Percentiles rank a stretch among this genome's conserved stretches.
Conservation (phyloP, 2,329 filamentous ascomycete genomes). For the Neofusicoccum sp. region DNA sequence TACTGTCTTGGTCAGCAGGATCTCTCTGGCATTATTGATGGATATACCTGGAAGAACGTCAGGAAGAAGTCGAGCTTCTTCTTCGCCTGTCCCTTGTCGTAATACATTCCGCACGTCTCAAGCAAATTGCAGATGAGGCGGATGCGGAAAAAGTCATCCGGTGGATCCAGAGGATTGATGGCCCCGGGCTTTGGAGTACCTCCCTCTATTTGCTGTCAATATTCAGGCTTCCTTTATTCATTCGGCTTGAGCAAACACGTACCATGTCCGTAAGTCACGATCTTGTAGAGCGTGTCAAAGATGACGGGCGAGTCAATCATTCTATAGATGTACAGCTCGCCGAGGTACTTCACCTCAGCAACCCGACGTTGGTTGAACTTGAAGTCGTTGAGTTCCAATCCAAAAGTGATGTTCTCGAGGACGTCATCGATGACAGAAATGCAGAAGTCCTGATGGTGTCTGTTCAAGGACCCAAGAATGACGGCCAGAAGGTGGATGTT, state of each 20-base stretch:
- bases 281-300: conserved; percentile 92
- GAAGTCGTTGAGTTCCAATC: conserved; percentile 95
- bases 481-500: conserved; percentile 94
- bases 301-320: conserved; percentile 95
- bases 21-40: background rate
- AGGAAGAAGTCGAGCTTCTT: conserved; percentile 99
- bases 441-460: conserved; percentile 89
- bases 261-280: conserved; percentile 84
- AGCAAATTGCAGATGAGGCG: conserved; percentile 85
- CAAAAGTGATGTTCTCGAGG: conserved; percentile 83
- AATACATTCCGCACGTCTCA: conserved; percentile 95
- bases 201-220: conserved; percentile 46
- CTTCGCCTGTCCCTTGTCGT: conserved; percentile 87
- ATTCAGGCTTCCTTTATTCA: too few relatives aligned
- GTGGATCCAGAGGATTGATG: conserved; percentile 77
- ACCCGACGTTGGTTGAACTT: conserved; percentile 94
- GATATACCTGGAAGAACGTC: conserved; percentile 79
- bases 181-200: conserved; percentile 80
- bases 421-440: conserved; percentile 91
- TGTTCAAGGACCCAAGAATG: conserved; percentile 82
- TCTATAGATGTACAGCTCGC: conserved; percentile 96
- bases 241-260: conserved; percentile 29
- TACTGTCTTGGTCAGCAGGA: conserved; percentile 59
- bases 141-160: conserved; percentile 95
- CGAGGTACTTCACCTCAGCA: conserved; percentile 93